Conservation (phyloP, 2,329 filamentous ascomycete genomes). For the Aureobasidium uvarum region DNA sequence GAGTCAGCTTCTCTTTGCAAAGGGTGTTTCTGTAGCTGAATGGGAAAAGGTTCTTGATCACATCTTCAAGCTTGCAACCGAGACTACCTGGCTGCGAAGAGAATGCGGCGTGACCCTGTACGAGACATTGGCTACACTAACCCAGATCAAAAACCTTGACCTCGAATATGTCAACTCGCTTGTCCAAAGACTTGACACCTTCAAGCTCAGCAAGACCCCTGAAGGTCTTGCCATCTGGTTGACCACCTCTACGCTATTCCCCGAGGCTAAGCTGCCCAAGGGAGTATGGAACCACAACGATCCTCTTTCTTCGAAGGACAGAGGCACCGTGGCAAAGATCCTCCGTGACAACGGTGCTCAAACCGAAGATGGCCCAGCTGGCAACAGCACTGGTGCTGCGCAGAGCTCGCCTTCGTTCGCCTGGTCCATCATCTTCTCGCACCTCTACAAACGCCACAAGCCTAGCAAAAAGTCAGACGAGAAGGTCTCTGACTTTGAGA, state of each 20-base stretch:
- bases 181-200: slow-evolving; percentile 33
- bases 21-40: slow-evolving; percentile 52
- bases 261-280: slow-evolving; percentile 60
- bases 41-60: slow-evolving; percentile 70
- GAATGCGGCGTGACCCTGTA: slow-evolving; percentile 83
- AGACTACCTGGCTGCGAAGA: slow-evolving; percentile 85
- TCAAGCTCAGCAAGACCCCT: slow-evolving; percentile 72
- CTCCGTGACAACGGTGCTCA: slow-evolving; percentile 69
- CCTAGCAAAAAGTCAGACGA: slow-evolving; percentile 16
- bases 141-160: slow-evolving; percentile 24
- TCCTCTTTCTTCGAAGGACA: slow-evolving; percentile 67
- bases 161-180: slow-evolving; percentile 28
- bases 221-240: slow-evolving; percentile 92
- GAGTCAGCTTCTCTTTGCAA: slow-evolving; percentile 66
- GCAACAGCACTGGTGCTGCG: slow-evolving; percentile 63
- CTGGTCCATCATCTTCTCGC: slow-evolving; percentile 73
- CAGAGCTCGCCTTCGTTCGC: slow-evolving; percentile 81
- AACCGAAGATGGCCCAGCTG: slow-evolving; percentile 40
- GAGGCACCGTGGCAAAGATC: slow-evolving; percentile 68
- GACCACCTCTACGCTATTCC: slow-evolving; percentile 62
- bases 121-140: slow-evolving; percentile 55
- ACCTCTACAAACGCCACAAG: slow-evolving; percentile 40
- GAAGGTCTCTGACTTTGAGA: slow-evolving; percentile 55
- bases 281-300: slow-evolving; percentile 72
- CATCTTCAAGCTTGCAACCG: slow-evolving; percentile 69